Conservation (phyloP, 2,329 filamentous ascomycete species). For the Colletotrichum truncatum region DNA sequence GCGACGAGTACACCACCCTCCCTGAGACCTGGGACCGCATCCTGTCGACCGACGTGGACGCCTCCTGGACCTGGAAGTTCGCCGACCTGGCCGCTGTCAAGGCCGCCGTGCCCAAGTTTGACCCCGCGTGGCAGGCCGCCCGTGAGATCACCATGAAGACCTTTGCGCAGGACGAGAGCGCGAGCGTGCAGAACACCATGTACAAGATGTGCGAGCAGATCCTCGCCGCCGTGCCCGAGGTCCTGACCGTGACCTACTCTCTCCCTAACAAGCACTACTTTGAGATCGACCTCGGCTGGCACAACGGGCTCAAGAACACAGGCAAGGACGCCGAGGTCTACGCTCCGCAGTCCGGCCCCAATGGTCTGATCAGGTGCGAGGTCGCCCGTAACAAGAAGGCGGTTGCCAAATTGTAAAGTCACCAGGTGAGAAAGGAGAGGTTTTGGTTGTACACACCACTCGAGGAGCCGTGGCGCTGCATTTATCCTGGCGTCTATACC, state of each 20-base stretch:
- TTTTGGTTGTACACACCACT: too few species aligned
- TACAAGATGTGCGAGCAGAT: constrained; percentile 98
- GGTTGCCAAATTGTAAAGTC: constrained; percentile 26
- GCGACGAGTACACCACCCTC: constrained; percentile 92
- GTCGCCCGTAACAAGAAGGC: constrained; percentile 66
- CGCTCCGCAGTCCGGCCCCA: constrained; percentile 90
- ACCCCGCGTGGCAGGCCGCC: constrained; percentile 81
- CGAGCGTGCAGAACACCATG: constrained; percentile 97
- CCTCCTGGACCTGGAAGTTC: constrained; percentile 83
- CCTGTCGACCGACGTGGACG: constrained; percentile 91
- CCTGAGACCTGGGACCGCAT: constrained; percentile 95
- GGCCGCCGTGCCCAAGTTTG: constrained; percentile 72
- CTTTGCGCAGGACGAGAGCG: constrained; percentile 90
- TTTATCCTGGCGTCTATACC: constrained; percentile 21
- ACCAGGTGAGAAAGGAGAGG: background rate
- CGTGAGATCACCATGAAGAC: constrained; percentile 87
- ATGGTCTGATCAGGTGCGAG: constrained; percentile 94
- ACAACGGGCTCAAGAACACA: constrained; percentile 94
- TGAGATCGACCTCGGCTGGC: constrained; percentile 96
- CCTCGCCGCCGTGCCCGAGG: constrained; percentile 75
- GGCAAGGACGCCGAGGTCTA: constrained; percentile 96
- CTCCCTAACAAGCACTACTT: constrained; percentile 99
- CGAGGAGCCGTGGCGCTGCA: too few species aligned
- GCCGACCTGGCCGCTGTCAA: constrained; percentile 77
- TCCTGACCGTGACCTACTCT: constrained; percentile 80